Base-by-base conservation (phyloP, 495 filamentous ascomycete species). In the Letharia columbiana region DNA sequence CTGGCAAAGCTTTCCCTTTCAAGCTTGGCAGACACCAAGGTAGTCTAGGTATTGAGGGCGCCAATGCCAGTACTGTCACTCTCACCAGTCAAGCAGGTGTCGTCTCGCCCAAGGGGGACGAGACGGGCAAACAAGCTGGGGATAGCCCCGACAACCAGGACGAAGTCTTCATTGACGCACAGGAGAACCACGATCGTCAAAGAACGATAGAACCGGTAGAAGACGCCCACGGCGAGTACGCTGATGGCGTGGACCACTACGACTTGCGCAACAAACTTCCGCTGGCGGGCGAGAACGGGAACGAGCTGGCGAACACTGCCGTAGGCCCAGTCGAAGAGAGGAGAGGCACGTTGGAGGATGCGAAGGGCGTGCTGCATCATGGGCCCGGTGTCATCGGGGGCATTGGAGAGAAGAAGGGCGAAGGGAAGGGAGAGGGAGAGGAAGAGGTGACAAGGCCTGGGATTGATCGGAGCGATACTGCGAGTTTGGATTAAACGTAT, bases 11-110 rank as follows among this genome's bases (percentile, higher is more conserved):
- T 2, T 70, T 68, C 23, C 70, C 70, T 2, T 72, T 72, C 61
- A 72, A 72, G 50, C 31, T 72, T 10, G 18, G 66, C 62, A 37
- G 54, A 6, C 63, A 70, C 17, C 39, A 66, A 13, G 39, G 31
- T 13, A 61, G 50, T 37, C 37, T 67, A 10, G 42, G 41, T 13
- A 58, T 33, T 20, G 56, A 64, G 4, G 61, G 49, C 23, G 45
- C 35, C 17, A 70, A 70, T 31, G 68, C 70, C 0, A 72, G 70
- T 37, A 72, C 64, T 15, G 56, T 70, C 13, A 72, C 70, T 12
- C 54, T 72, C 45, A 66, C 49, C 54, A 72, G 66, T 54, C 62
- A 67, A 37, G 66, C 61, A 5, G 65, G 68, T 3, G 60, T 70
- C 18, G 41, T 61, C 0, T 64, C 68, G 28, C 70, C 70, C 1